Base-by-base conservation (phyloP, 805 yeast species). In the Kluyveromyces dobzhanskii region DNA sequence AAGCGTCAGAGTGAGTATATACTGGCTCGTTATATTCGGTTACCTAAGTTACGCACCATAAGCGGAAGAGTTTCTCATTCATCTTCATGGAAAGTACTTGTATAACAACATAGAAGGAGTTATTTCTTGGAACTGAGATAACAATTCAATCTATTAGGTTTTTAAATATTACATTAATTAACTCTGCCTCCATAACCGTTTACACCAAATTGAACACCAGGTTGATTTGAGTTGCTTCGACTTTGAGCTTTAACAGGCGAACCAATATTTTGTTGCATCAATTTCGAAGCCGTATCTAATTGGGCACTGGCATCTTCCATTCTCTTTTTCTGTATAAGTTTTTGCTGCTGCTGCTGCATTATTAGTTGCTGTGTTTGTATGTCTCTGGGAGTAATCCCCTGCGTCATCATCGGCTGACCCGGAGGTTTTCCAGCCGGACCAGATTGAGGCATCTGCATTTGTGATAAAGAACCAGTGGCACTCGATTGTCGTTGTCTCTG, bases 321-420 rank as follows among this genome's bases (percentile, higher is more conserved):
- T 24, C 55, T 47, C 33, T 56, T 61, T 30, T 59, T 62, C 39
- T 59, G 63, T 4, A 55, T 34, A 34, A 56, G 61, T 28, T 57
- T 60, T 37, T 58, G 62, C 38, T 58, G 63, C 31, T 57, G 61
- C 38, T 58, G 62, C 43, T 59, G 51, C 38, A 58, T 44, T 35
- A 54, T 51, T 42, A 56, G 62, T 28, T 58, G 63, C 32, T 57
- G 63, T 23, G 45, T 43, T 42, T 58, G 63, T 26, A 58, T 58
- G 21, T 56, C 63, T 36, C 53, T 59, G 8, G 62, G 63, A 2
- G 62, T 57, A 18, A 58, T 43, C 3, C 59, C 61, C 21, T 47
- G 49, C 4, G 46, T 53, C 35, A 46, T 47, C 7, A 25, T 39
- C 8, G 14, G 35, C 29, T 36, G 28, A 7, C 30, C 29, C 17